These are phyloP conservation scores for Leersia perrieri DNA, from an alignment of 176 grass and related monocot species.

Conservation along the genomic window DNA sequence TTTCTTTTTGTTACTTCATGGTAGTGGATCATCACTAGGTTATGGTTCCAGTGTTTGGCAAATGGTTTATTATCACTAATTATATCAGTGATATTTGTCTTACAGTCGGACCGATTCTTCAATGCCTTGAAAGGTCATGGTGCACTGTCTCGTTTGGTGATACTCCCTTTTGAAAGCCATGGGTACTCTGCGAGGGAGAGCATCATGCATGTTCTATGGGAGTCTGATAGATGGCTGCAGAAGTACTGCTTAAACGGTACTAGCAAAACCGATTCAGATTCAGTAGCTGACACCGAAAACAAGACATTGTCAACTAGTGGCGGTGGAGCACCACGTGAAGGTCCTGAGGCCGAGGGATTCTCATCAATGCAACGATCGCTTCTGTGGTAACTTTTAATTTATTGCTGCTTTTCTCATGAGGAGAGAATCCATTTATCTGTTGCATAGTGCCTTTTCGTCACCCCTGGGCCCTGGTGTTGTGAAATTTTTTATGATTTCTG, in stretches of 20 bases:
- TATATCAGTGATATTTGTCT: constrained; percentile 1
- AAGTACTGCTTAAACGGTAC: constrained; percentile 70
- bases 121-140: constrained; percentile 99
- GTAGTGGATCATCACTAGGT: constrained; percentile 1
- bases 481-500: not conserved
- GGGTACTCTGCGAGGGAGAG: constrained; percentile 96
- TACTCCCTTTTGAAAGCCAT: constrained; percentile 96
- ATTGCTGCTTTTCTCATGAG: constrained; percentile 19
- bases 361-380: constrained; percentile 52
- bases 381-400: constrained; percentile 66
- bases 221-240: constrained; percentile 90
- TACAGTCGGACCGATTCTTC: constrained; percentile 97
- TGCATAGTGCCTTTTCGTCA: not conserved
- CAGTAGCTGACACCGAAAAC: constrained; percentile 39
- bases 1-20: not conserved
- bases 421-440: not conserved
- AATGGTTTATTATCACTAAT: constrained; percentile 11
- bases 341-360: constrained; percentile 39
- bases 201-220: constrained; percentile 99
- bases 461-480: not conserved
- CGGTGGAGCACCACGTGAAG: constrained; percentile 49
- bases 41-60: constrained; percentile 1
- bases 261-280: constrained; percentile 44
- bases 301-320: constrained; percentile 66
- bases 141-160: constrained; percentile 79